Conservation (phyloP, 2,329 filamentous ascomycete genomes). For the Thelonectria blattea region DNA sequence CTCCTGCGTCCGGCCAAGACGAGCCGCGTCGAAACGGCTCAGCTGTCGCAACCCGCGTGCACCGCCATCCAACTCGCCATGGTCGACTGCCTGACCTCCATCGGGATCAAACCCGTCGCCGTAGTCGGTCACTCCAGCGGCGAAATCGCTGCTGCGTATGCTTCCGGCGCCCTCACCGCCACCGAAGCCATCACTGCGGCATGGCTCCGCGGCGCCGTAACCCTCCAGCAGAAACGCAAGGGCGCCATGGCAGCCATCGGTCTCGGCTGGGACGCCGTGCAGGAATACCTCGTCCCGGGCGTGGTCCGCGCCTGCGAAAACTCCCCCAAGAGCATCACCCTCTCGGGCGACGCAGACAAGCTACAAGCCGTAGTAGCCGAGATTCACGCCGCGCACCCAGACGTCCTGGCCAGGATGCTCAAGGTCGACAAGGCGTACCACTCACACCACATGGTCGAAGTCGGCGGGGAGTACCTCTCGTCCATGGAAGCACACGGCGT, state of each 20-base stretch:
- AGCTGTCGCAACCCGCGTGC: conserved; percentile 1
- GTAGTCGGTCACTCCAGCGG: conserved; percentile 9
- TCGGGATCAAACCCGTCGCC: neutral
- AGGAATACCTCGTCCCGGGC: conserved; percentile 33
- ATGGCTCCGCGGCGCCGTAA: conserved; percentile 9
- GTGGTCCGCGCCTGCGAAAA: conserved; percentile 48
- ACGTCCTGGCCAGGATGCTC: conserved; percentile 41
- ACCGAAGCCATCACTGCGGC: conserved; percentile 5
- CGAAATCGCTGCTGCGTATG: conserved; percentile 1
- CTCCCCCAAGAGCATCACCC: conserved; percentile 42
- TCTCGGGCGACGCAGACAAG: conserved; percentile 19
- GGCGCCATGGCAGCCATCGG: conserved; percentile 50
- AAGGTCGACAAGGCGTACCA: conserved; percentile 52
- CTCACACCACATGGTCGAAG: conserved; percentile 45
- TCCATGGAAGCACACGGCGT: conserved; percentile 22
- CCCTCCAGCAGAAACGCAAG: conserved; percentile 7
- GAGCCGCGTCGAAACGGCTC: neutral
- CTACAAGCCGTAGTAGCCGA: conserved; percentile 36
- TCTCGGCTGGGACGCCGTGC: conserved; percentile 40
- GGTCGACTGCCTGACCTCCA: neutral
- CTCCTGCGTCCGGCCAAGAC: neutral
- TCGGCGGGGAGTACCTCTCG: conserved; percentile 35
- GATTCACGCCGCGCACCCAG: conserved; percentile 39
- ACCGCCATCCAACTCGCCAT: conserved; percentile 1
- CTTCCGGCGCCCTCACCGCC: neutral